Conservation (phyloP, 768 basidiomycete species). For the Floccularia luteovirens region DNA sequence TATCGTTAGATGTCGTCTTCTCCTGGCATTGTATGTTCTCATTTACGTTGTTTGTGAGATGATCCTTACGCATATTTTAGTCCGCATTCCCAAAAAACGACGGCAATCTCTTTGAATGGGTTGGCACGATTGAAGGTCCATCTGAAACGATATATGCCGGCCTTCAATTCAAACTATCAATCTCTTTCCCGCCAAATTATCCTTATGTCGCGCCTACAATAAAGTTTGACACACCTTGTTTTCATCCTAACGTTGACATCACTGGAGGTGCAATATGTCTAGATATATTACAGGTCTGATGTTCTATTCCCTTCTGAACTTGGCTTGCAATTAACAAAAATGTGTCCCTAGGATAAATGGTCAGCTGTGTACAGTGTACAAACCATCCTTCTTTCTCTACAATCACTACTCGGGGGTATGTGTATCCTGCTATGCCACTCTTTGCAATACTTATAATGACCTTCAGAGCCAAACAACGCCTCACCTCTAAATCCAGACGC, state of each 20-base stretch:
- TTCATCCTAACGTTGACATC: slow-evolving; percentile 87
- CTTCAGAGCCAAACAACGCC: slow-evolving; percentile 83
- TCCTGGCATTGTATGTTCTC: slow-evolving; percentile 71
- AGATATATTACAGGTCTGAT: slow-evolving; percentile 75
- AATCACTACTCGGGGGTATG: slow-evolving; percentile 79
- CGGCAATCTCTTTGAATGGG: slow-evolving; percentile 85
- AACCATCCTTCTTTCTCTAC: slow-evolving; percentile 81
- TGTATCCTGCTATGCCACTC: not conserved
- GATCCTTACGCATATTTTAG: slow-evolving; percentile 24
- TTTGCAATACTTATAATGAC: slow-evolving; percentile 1
- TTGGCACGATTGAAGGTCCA: slow-evolving; percentile 81
- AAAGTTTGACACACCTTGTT: slow-evolving; percentile 86
- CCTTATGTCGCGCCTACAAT: slow-evolving; percentile 82
- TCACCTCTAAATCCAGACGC: slow-evolving; percentile 88
- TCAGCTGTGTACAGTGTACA: slow-evolving; percentile 90
- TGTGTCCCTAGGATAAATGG: slow-evolving; percentile 73
- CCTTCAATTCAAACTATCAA: slow-evolving; percentile 75
- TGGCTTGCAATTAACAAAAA: not conserved
- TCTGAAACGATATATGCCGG: slow-evolving; percentile 74
- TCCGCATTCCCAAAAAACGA: slow-evolving; percentile 89
- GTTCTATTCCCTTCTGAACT: slow-evolving; percentile 4
- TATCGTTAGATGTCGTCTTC: slow-evolving; percentile 71
- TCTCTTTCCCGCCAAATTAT: slow-evolving; percentile 82
- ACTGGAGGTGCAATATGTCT: slow-evolving; percentile 72
- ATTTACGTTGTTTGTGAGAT: not conserved